These are phyloP conservation scores for Arachis hypogaea DNA, from an alignment of 306 rosid genomes.

Conservation along the genomic window DNA sequence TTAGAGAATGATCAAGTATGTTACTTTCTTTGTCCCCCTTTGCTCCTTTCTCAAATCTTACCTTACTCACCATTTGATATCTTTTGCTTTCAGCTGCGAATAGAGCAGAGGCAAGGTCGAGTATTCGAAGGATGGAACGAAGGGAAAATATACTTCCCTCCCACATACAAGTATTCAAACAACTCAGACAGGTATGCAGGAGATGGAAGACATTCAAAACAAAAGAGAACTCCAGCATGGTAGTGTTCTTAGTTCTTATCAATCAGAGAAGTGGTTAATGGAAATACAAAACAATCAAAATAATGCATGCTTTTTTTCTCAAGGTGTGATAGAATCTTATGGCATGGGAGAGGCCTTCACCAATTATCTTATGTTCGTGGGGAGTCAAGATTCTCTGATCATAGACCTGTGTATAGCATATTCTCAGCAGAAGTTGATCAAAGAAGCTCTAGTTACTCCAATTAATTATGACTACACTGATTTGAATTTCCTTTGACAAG, in stretches of 20 bases:
- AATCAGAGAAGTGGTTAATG: conserved; percentile 3
- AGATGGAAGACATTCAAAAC: conserved; percentile 67
- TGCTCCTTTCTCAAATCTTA: conserved; percentile 20
- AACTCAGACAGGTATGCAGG: conserved; percentile 93
- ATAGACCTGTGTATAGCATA: conserved; percentile 77
- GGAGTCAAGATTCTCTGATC: conserved; percentile 88
- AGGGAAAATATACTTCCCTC: conserved; percentile 90
- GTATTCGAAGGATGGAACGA: conserved; percentile 85
- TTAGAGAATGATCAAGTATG: conserved; percentile 84
- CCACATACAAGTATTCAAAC: conserved; percentile 86
- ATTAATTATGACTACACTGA: conserved; percentile 56
- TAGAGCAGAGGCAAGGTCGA: conserved; percentile 74
- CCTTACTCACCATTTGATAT: conserved; percentile 38
- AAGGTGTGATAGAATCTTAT: conserved; percentile 90
- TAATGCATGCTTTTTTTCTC: conserved; percentile 21
- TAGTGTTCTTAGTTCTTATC: conserved; percentile 38
- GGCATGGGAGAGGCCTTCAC: conserved; percentile 78
- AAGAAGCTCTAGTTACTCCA: conserved; percentile 73
- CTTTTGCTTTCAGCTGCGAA: conserved; percentile 62
- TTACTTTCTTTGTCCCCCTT: not conserved
- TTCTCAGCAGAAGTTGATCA: conserved; percentile 73
- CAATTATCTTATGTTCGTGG: conserved; percentile 88
- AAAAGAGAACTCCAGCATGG: conserved; percentile 97
- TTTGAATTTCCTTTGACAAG: conserved; percentile 55
- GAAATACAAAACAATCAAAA: not conserved